Evolutionary conservation across 1,139 yeast species (phyloP).

Genomic region (Geotrichum macrosporum): DNA sequence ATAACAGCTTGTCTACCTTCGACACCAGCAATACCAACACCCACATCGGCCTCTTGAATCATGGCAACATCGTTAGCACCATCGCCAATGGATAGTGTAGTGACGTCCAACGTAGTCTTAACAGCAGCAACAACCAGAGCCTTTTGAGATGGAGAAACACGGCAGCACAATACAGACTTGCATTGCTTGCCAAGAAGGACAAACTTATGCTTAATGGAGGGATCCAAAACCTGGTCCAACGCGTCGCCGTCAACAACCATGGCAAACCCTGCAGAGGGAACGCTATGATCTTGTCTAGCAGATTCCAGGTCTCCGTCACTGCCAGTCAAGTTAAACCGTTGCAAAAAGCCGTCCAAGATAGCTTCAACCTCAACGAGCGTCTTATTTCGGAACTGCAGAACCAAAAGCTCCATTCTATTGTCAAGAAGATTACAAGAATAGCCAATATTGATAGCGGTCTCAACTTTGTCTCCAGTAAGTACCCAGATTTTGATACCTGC

Average conservation of each 20-base stretch:
- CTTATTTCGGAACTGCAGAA: slow-evolving; percentile 49
- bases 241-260: slow-evolving; percentile 93
- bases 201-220: slow-evolving; percentile 57
- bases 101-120: slow-evolving; percentile 70
- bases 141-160: slow-evolving; percentile 96
- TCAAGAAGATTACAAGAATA: slow-evolving; percentile 88
- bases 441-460: slow-evolving; percentile 96
- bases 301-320: slow-evolving; percentile 51
- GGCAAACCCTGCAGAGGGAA: slow-evolving; percentile 75
- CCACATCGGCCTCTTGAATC: slow-evolving; percentile 98
- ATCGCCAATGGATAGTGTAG: slow-evolving; percentile 94
- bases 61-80: slow-evolving; percentile 98
- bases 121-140: slow-evolving; percentile 94
- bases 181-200: slow-evolving; percentile 86
- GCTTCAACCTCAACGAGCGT: slow-evolving; percentile 48
- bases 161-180: slow-evolving; percentile 88
- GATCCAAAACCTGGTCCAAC: slow-evolving; percentile 62
- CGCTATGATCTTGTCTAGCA: slow-evolving; percentile 68
- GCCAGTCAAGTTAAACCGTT: slow-evolving; percentile 62
- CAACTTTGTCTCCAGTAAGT: slow-evolving; percentile 94
- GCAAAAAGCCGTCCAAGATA: slow-evolving; percentile 57
- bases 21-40: slow-evolving; percentile 97
- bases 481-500: slow-evolving; percentile 98
- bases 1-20: slow-evolving; percentile 98
- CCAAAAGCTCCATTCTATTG: slow-evolving; percentile 79